phyloP scores from a whole-genome alignment of 2,329 filamentous ascomycete genomes.

The Cercospora sesami region DNA sequence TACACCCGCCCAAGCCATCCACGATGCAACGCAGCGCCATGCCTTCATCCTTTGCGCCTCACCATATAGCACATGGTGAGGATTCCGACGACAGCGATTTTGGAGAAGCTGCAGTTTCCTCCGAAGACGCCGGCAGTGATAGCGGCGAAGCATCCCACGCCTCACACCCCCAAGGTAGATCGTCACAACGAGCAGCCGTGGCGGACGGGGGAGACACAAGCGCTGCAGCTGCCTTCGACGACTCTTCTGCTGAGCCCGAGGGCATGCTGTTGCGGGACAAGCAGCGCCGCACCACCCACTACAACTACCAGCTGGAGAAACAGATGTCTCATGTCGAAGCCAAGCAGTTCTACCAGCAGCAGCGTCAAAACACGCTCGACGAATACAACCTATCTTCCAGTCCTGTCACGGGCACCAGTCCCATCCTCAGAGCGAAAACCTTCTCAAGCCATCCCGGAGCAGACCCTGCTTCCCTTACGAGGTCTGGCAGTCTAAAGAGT shows the following conservation, averaged over 20 bases:
- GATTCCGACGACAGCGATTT: conserved; percentile 31
- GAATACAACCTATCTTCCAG: conserved; percentile 39
- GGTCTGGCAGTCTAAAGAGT: conserved; percentile 47
- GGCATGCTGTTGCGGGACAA: conserved; percentile 52
- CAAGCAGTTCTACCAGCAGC: conserved; percentile 92
- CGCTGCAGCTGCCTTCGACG: conserved; percentile 19
- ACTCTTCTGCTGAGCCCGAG: conserved; percentile 25
- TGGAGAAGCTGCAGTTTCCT: conserved; percentile 24
- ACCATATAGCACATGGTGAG: conserved; percentile 29
- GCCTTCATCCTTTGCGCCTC: conserved; percentile 31
- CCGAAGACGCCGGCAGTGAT: conserved; percentile 28
- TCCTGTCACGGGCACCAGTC: conserved; percentile 31
- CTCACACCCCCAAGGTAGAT: background rate
- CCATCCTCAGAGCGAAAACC: conserved; percentile 48
- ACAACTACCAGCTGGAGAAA: conserved; percentile 90
- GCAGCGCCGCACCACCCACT: conserved; percentile 76
- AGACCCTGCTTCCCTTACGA: conserved; percentile 41
- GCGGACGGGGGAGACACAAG: conserved; percentile 24
- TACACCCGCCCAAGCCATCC: background rate
- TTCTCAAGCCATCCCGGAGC: conserved; percentile 44
- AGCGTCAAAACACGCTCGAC: conserved; percentile 63
- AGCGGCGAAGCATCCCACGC: background rate
- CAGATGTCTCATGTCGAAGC: conserved; percentile 92
- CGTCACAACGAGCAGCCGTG: conserved; percentile 3
- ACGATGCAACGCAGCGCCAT: conserved; percentile 33